phyloP scores from a whole-genome alignment of 148 eudicot genomes.

The Rhododendron mucronatum region DNA sequence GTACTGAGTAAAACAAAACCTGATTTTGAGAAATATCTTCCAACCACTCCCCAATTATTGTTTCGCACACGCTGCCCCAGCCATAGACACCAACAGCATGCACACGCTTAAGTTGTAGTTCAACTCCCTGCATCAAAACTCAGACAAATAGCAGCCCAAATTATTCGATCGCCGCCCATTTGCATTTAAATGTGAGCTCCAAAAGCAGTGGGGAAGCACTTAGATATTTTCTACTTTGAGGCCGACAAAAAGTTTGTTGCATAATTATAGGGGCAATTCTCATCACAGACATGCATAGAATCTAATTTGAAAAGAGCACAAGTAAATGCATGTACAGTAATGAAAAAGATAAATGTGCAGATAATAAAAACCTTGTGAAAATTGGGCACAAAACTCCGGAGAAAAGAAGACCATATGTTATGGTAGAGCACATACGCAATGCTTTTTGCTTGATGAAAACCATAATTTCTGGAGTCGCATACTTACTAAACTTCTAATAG shows the following conservation, averaged over 20 bases:
- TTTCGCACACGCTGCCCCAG: slow-evolving; percentile 76
- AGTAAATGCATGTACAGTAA: background rate
- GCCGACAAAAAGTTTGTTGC: background rate
- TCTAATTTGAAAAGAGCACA: background rate
- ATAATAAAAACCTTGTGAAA: background rate
- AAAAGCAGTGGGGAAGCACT: background rate
- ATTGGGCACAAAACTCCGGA: background rate
- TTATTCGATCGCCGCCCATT: background rate
- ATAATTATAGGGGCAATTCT: background rate
- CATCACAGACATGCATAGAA: background rate
- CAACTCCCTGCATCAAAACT: slow-evolving; percentile 66
- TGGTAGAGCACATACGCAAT: background rate
- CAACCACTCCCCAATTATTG: slow-evolving; percentile 79
- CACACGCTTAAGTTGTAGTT: slow-evolving; percentile 81
- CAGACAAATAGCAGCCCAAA: background rate
- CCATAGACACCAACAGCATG: slow-evolving; percentile 90
- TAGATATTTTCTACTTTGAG: background rate
- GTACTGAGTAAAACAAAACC: slow-evolving; percentile 34
- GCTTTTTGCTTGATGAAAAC: background rate
- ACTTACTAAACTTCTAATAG: background rate
- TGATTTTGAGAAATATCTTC: slow-evolving; percentile 96
- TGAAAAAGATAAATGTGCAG: background rate
- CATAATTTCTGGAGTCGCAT: background rate
- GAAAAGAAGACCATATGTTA: background rate
- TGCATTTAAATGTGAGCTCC: background rate